These are phyloP conservation scores for Medicago truncatula DNA, from an alignment of 306 rosid species.

Conservation along the genomic window DNA sequence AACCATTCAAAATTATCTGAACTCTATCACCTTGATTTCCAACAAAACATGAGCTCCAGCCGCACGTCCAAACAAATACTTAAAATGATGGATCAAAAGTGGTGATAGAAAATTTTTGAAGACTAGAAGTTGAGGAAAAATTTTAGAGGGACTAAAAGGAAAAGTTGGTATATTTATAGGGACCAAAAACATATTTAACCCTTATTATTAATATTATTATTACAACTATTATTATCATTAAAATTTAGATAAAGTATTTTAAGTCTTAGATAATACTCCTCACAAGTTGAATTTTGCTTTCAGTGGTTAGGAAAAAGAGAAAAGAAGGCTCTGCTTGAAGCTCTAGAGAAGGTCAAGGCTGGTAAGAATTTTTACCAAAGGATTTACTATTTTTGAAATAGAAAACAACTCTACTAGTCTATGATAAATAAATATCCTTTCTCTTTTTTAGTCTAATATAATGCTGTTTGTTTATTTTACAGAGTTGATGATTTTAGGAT, in stretches of 20 bases:
- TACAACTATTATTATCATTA: background rate
- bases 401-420: background rate
- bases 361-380: slow-evolving; percentile 51
- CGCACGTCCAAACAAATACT: too few species aligned
- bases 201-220: too few species aligned
- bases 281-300: slow-evolving; percentile 20
- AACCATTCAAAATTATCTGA: too few species aligned
- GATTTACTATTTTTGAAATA: slow-evolving; percentile 12
- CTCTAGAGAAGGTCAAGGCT: slow-evolving; percentile 86
- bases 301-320: slow-evolving; percentile 46
- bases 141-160: too few species aligned
- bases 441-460: background rate
- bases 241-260: background rate
- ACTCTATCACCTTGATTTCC: too few species aligned
- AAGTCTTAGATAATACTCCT: background rate
- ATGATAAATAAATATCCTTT: background rate
- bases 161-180: too few species aligned
- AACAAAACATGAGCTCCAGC: too few species aligned
- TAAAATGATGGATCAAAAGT: too few species aligned
- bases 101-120: too few species aligned
- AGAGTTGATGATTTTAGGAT: slow-evolving; percentile 98
- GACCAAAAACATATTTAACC: too few species aligned
- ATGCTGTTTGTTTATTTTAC: slow-evolving; percentile 43
- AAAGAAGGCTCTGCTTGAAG: slow-evolving; percentile 76
- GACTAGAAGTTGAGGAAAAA: too few species aligned